Conservation (phyloP, 345 rosid species). For the Theobroma cacao region DNA sequence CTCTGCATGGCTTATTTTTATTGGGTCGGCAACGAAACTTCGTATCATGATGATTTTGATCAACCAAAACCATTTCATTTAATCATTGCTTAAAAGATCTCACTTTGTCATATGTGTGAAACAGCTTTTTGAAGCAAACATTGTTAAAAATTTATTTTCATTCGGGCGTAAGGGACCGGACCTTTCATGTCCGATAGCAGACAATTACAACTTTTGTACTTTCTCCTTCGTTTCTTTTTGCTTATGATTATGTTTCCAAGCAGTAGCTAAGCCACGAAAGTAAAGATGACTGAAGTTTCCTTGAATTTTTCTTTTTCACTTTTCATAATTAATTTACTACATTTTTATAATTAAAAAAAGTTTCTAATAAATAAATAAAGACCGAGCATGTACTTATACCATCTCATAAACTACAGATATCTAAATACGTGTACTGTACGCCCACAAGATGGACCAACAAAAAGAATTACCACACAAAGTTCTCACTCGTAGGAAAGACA, state of each 20-base stretch:
- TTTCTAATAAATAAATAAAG: no score
- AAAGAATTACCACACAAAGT: neutral
- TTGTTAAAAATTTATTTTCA: neutral
- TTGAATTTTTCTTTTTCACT: no score
- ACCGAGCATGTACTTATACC: no score
- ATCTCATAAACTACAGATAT: no score
- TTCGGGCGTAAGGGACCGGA: neutral
- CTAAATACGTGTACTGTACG: no score
- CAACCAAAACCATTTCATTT: neutral
- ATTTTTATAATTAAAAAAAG: no score
- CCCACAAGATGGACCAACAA: neutral
- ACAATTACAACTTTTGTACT: conserved; percentile 1
- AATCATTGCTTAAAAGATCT: neutral
- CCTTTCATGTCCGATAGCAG: neutral
- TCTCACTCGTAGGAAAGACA: neutral
- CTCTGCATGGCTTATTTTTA: conserved; percentile 7
- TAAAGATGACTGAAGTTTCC: neutral
- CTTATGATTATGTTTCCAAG: neutral
- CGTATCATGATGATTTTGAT: neutral
- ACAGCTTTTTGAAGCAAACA: neutral
- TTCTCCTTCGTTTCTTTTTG: neutral
- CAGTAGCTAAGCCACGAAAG: neutral
- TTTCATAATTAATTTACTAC: no score
- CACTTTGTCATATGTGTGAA: neutral
- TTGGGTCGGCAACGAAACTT: neutral